Evolutionary conservation across 371 early-diverging fungal genomes (phyloP).

Genomic region (Basidiobolus meristosporus): DNA sequence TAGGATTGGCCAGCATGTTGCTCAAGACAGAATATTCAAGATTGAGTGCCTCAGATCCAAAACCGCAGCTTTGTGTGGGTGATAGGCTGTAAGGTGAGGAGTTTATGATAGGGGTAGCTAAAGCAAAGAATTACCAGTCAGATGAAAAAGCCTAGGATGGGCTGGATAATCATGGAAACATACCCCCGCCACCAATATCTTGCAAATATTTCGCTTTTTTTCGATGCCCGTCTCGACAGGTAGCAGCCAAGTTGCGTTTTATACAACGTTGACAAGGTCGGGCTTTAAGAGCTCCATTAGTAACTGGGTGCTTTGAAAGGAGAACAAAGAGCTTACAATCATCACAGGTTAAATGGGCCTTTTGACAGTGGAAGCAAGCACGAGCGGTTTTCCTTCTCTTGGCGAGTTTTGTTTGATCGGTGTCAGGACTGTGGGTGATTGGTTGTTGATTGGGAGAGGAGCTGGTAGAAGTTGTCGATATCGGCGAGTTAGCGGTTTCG

Average conservation of each 20-base stretch:
- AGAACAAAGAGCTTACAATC: slow-evolving; percentile 4
- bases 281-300: no score
- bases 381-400: slow-evolving; percentile 7
- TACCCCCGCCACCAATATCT: no score
- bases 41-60: slow-evolving; percentile 69
- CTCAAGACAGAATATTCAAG: slow-evolving; percentile 74
- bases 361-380: slow-evolving; percentile 9
- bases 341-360: slow-evolving; percentile 8
- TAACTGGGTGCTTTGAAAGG: slow-evolving; percentile 2
- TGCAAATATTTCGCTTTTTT: slow-evolving; percentile 68
- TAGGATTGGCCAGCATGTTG: slow-evolving; percentile 43
- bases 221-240: slow-evolving; percentile 57
- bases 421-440: no score
- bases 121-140: no score
- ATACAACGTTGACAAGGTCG: slow-evolving; percentile 77
- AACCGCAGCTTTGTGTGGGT: slow-evolving; percentile 19
- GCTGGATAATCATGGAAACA: no score
- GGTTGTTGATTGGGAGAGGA: no score
- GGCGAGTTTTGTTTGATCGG: no score
- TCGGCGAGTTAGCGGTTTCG: no score
- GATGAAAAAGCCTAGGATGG: no score
- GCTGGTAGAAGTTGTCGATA: no score
- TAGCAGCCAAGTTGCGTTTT: slow-evolving; percentile 43
- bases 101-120: no score
- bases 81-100: no score